Conservation (phyloP, 495 filamentous ascomycete genomes). For the Bathelium albidoporum region DNA sequence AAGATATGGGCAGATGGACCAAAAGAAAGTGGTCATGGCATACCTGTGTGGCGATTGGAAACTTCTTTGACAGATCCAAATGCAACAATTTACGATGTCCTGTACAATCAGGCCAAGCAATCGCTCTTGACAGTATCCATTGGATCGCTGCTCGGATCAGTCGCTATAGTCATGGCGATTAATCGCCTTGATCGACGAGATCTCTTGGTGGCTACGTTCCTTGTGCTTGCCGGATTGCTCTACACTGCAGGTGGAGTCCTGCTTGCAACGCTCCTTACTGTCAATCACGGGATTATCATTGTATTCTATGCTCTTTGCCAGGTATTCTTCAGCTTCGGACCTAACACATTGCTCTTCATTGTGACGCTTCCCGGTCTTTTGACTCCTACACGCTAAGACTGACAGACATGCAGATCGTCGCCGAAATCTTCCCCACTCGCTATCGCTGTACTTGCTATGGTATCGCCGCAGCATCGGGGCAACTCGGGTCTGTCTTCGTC, state of each 20-base stretch:
- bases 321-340: constrained; percentile 56
- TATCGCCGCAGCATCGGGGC: constrained; percentile 35
- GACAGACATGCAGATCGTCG: constrained; percentile 17
- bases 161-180: constrained; percentile 36
- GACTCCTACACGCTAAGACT: neutral
- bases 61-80: constrained; percentile 5
- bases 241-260: constrained; percentile 38
- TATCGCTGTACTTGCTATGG: constrained; percentile 34
- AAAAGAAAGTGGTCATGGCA: constrained; percentile 10
- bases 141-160: constrained; percentile 39
- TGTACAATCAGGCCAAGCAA: constrained; percentile 26
- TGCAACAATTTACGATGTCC: constrained; percentile 18
- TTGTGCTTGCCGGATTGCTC: constrained; percentile 41
- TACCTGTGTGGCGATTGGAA: constrained; percentile 7
- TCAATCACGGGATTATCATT: constrained; percentile 38
- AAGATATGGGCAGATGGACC: constrained; percentile 32
- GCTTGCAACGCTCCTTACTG: constrained; percentile 33
- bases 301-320: constrained; percentile 50
- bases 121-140: constrained; percentile 29
- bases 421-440: constrained; percentile 35
- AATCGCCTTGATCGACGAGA: constrained; percentile 38
- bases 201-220: constrained; percentile 23
- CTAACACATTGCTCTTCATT: constrained; percentile 54
- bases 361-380: constrained; percentile 15
- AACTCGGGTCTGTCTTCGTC: constrained; percentile 33